These are phyloP conservation scores for Schizochytrium sp. DNA, from an alignment of 108 stramenopile species.

Conservation along the genomic window DNA sequence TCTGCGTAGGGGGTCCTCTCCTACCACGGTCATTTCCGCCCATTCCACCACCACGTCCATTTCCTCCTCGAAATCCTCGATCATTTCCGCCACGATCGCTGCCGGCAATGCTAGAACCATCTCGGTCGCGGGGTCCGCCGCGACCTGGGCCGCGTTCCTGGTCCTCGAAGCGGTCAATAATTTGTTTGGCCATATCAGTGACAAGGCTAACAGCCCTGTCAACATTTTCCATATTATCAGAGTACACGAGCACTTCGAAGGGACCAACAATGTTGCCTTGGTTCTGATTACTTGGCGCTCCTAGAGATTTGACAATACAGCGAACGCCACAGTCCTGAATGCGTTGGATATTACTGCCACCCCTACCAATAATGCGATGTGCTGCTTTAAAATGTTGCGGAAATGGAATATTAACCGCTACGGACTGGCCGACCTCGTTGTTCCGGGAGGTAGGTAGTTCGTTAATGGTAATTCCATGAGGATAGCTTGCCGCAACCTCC, in stretches of 20 bases:
- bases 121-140: neutral
- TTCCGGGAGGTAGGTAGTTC: conserved; percentile 19
- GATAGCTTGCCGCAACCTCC: neutral
- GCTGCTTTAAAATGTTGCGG: conserved; percentile 5
- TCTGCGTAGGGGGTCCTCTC: neutral
- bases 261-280: conserved; percentile 47
- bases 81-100: neutral
- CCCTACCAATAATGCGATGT: conserved; percentile 49
- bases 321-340: conserved; percentile 50
- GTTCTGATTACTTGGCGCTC: neutral
- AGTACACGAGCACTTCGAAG: conserved; percentile 37
- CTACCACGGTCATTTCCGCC: neutral
- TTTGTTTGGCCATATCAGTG: conserved; percentile 42
- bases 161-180: conserved; percentile 34
- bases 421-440: conserved; percentile 19
- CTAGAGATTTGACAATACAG: conserved; percentile 40
- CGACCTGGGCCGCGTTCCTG: neutral
- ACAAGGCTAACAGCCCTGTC: neutral
- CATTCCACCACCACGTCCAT: too few relatives aligned
- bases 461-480: conserved; percentile 27
- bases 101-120: neutral
- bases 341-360: conserved; percentile 27
- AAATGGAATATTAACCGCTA: conserved; percentile 38
- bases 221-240: neutral
- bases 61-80: neutral